A percentile compares a stretch with the other conserved stretches of the same genome.
These are phyloP conservation scores for Yarrowia osloensis DNA, from an alignment of 805 yeast species.

Conservation along the genomic window DNA sequence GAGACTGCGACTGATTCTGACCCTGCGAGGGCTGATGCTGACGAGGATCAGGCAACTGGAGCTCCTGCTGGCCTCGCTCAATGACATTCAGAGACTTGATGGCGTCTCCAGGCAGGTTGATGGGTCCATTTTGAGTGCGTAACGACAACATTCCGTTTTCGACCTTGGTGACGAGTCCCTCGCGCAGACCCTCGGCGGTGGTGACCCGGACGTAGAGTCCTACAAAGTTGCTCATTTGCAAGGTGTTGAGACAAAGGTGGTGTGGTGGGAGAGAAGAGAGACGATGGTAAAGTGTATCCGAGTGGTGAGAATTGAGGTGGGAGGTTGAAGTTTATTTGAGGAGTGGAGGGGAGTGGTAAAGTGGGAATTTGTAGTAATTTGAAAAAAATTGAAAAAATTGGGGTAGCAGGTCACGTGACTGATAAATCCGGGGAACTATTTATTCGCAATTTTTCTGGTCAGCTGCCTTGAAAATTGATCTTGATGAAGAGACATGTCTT, in stretches of 20 bases:
- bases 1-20: not conserved
- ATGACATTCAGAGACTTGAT: constrained; percentile 24
- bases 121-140: constrained; percentile 16
- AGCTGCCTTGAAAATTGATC: no score
- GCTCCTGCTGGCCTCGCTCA: not conserved
- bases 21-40: not conserved
- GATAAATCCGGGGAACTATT: not conserved
- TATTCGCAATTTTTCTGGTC: no score
- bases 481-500: no score
- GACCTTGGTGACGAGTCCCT: constrained; percentile 26
- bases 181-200: constrained; percentile 25
- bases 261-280: constrained; percentile 1
- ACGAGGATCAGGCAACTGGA: constrained; percentile 13
- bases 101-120: constrained; percentile 7
- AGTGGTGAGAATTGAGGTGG: constrained; percentile 2
- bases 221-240: constrained; percentile 31
- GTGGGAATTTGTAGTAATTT: not conserved
- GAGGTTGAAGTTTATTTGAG: constrained; percentile 1
- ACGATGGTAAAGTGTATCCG: no score
- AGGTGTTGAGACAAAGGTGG: no score
- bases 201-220: constrained; percentile 30
- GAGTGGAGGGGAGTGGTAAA: no score
- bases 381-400: not conserved
- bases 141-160: constrained; percentile 24
- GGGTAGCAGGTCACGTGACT: no score